Percentiles rank a stretch among this genome's conserved stretches.
Conservation (phyloP, 2,329 filamentous ascomycete genomes). For the Cladorrhinum sp. region DNA sequence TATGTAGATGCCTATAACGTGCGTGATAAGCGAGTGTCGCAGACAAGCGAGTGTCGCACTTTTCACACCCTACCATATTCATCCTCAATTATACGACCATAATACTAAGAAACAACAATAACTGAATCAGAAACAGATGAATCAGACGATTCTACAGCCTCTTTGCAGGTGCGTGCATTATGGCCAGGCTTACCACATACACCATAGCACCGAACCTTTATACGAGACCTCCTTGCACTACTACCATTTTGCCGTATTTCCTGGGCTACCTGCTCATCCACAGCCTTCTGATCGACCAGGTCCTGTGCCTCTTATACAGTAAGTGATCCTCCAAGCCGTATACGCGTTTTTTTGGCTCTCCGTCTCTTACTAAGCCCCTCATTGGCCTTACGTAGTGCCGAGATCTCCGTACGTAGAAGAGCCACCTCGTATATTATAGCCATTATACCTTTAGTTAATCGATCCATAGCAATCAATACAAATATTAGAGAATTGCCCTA, state of each 20-base stretch:
- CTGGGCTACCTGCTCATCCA: constrained; percentile 1
- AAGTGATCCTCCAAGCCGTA: not conserved
- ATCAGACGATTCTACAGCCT: constrained; percentile 3
- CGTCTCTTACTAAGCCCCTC: constrained; percentile 4
- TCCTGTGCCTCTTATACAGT: constrained; percentile 3
- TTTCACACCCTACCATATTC: not conserved
- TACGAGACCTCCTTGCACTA: constrained; percentile 2
- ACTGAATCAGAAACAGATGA: constrained; percentile 8
- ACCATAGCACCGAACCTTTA: not conserved
- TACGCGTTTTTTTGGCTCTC: constrained; percentile 1
- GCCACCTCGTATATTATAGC: not conserved
- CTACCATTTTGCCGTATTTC: not conserved
- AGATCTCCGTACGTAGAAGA: constrained; percentile 2
- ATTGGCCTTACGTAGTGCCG: constrained; percentile 3
- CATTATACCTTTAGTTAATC: not conserved
- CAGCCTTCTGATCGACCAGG: not conserved
- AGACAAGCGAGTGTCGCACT: not conserved
- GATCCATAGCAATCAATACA: not conserved
- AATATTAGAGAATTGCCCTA: not conserved
- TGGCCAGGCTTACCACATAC: constrained; percentile 1
- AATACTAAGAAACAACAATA: constrained; percentile 4
- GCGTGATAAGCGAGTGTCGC: not conserved
- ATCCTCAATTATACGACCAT: constrained; percentile 8
- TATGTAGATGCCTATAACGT: not conserved
- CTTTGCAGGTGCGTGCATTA: constrained; percentile 5